A percentile compares a stretch with the other conserved stretches of the same genome.
These are phyloP conservation scores for Orbilia blumenaviensis DNA, from an alignment of 2,329 filamentous ascomycete genomes.

Conservation along the genomic window DNA sequence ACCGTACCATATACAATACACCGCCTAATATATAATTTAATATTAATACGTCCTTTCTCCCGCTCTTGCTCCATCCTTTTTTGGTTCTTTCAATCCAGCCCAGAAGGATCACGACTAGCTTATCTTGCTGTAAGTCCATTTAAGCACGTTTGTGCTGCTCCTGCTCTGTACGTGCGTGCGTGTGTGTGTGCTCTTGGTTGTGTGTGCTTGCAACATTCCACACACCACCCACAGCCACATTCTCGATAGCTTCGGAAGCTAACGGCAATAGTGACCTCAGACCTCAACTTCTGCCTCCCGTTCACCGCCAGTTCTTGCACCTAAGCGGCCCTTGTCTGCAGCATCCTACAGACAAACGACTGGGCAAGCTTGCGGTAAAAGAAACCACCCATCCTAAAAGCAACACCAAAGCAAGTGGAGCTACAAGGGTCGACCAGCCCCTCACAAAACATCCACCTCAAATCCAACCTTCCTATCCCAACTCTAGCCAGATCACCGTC, in stretches of 20 bases:
- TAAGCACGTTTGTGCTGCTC: slow-evolving; percentile 18
- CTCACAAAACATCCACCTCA: slow-evolving; percentile 31
- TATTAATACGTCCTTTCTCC: not conserved
- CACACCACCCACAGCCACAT: not conserved
- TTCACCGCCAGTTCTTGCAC: not conserved
- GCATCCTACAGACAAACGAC: slow-evolving; percentile 29
- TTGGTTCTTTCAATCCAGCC: not conserved
- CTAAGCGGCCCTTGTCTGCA: slow-evolving; percentile 40
- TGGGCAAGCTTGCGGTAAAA: slow-evolving; percentile 32
- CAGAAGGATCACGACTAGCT: not conserved
- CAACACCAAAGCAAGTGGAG: slow-evolving; percentile 31
- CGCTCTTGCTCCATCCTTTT: not conserved
- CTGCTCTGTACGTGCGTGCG: not conserved
- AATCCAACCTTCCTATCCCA: slow-evolving; percentile 46
- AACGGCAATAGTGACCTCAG: slow-evolving; percentile 40
- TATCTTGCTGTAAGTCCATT: slow-evolving; percentile 19
- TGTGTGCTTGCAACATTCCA: not conserved
- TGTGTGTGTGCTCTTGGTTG: not conserved
- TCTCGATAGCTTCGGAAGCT: slow-evolving; percentile 36
- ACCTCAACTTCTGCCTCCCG: slow-evolving; percentile 14
- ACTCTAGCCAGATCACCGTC: slow-evolving; percentile 35
- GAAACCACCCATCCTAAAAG: slow-evolving; percentile 15
- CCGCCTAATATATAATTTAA: slow-evolving; percentile 28
- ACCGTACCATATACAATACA: not conserved
- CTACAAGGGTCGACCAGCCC: slow-evolving; percentile 44